Conservation (phyloP, 257 asterid genomes). For the Solanum acaule region DNA sequence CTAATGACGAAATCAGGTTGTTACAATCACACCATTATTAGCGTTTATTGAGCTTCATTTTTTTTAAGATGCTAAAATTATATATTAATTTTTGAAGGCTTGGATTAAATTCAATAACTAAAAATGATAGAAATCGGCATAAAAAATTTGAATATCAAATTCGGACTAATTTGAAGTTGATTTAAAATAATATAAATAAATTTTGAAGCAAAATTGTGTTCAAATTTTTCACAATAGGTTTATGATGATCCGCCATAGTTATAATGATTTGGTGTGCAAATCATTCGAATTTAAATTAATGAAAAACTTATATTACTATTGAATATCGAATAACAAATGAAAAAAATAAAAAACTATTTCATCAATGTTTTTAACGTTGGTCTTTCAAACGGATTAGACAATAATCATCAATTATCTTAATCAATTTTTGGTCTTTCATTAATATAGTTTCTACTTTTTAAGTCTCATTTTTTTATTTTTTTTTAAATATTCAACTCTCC, state of each 20-base stretch:
- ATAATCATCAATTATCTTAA: background rate
- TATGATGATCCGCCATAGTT: background rate
- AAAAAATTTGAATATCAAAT: too few species aligned
- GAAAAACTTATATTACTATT: too few species aligned
- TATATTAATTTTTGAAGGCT: too few species aligned
- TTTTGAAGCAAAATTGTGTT: background rate
- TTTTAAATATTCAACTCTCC: background rate
- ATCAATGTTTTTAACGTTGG: background rate
- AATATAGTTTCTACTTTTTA: background rate
- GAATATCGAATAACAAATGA: too few species aligned
- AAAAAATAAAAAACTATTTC: background rate
- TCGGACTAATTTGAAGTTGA: background rate
- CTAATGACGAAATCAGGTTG: too few species aligned
- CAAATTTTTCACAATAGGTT: background rate
- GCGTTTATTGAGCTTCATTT: too few species aligned
- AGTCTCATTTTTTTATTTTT: background rate
- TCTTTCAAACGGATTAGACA: background rate
- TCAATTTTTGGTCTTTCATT: background rate
- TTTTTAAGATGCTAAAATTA: too few species aligned
- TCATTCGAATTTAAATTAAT: background rate
- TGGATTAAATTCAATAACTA: too few species aligned
- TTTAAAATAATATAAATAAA: background rate
- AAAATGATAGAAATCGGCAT: too few species aligned
- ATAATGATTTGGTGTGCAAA: background rate
- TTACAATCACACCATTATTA: too few species aligned